phyloP scores from a whole-genome alignment of 2,329 filamentous ascomycete genomes.

The Alternaria arborescens region DNA sequence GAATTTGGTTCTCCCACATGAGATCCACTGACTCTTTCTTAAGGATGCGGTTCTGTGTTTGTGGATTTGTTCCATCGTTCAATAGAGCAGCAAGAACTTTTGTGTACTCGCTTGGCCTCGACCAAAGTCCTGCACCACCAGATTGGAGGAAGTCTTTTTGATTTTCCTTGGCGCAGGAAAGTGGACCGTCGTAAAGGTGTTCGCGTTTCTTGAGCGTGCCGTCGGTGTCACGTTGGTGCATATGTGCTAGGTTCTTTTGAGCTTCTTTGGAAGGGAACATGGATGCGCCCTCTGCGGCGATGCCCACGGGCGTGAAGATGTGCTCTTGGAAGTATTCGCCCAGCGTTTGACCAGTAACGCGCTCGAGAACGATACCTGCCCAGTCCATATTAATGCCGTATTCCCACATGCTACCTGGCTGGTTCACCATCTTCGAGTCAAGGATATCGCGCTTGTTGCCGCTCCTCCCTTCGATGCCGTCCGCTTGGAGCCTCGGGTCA shows the following conservation, averaged over 20 bases:
- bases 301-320: slow-evolving; percentile 58
- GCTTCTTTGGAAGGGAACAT: slow-evolving; percentile 67
- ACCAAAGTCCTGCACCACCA: slow-evolving; percentile 70
- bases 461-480: slow-evolving; percentile 46
- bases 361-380: slow-evolving; percentile 59
- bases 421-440: slow-evolving; percentile 64
- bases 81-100: slow-evolving; percentile 68
- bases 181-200: slow-evolving; percentile 60
- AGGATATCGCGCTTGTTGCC: slow-evolving; percentile 59
- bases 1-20: slow-evolving; percentile 72
- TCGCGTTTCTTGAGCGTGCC: slow-evolving; percentile 54
- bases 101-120: slow-evolving; percentile 66
- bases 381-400: slow-evolving; percentile 63
- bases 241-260: slow-evolving; percentile 63
- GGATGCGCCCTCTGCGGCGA: slow-evolving; percentile 56
- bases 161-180: slow-evolving; percentile 57
- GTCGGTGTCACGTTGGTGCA: slow-evolving; percentile 62
- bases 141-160: slow-evolving; percentile 62
- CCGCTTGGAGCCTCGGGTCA: slow-evolving; percentile 55
- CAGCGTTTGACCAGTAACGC: slow-evolving; percentile 53
- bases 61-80: slow-evolving; percentile 70
- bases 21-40: slow-evolving; percentile 65
- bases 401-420: slow-evolving; percentile 69
- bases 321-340: slow-evolving; percentile 58
- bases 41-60: slow-evolving; percentile 64